These are phyloP conservation scores for Neoboletus subvelutipes DNA, from an alignment of 768 basidiomycete species.

Conservation along the genomic window DNA sequence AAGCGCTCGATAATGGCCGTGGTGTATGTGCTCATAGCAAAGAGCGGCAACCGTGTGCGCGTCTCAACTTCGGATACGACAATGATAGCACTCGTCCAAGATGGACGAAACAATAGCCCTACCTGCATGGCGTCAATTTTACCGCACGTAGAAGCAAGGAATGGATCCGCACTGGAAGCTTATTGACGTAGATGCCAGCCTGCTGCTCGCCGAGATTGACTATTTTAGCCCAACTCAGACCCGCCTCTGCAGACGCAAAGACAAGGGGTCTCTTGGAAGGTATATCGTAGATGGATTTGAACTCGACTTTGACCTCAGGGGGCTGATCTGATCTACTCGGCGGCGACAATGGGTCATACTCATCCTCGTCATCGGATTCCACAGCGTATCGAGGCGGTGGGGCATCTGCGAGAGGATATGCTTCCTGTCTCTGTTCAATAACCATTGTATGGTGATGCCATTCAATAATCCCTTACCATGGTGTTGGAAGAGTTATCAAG, in stretches of 20 bases:
- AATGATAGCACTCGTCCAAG: conserved; percentile 46
- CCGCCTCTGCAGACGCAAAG: conserved; percentile 48
- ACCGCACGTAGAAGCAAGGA: background rate
- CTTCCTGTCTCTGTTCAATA: conserved; percentile 38
- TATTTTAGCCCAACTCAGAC: conserved; percentile 50
- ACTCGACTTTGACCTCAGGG: conserved; percentile 33
- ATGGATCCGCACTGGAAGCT: conserved; percentile 40
- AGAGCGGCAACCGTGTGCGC: conserved; percentile 44
- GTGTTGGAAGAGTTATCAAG: background rate
- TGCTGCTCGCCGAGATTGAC: conserved; percentile 51
- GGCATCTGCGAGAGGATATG: conserved; percentile 55
- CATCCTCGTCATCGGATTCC: conserved; percentile 71
- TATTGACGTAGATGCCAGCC: conserved; percentile 46
- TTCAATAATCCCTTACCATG: conserved; percentile 13
- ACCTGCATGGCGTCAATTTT: conserved; percentile 36
- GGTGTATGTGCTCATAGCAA: conserved; percentile 51
- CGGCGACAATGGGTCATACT: conserved; percentile 44
- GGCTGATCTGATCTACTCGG: conserved; percentile 9
- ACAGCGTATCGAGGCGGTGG: conserved; percentile 59
- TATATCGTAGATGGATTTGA: conserved; percentile 36
- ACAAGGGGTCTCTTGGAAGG: conserved; percentile 36
- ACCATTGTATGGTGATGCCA: background rate
- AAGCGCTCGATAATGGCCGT: conserved; percentile 41
- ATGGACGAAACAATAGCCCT: conserved; percentile 49
- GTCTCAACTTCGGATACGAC: conserved; percentile 53